phyloP scores from a whole-genome alignment of 1,284 basidiomycete genomes.

The Marasmius fiardii region DNA sequence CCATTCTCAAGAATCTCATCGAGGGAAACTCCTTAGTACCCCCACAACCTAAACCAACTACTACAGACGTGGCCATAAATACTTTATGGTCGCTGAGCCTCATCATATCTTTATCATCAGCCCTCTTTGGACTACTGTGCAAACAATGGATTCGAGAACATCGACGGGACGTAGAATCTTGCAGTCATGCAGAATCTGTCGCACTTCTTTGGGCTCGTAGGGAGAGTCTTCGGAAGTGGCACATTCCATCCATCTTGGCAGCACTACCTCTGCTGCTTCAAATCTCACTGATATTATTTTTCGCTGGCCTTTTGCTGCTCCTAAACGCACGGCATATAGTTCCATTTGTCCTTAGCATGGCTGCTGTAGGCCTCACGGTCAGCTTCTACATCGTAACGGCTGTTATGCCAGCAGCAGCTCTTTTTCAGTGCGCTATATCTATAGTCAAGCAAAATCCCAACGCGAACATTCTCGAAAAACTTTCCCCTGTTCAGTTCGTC shows the following conservation, averaged over 20 bases:
- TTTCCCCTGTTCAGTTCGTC: not conserved
- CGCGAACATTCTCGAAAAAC: not conserved
- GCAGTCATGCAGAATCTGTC: not conserved
- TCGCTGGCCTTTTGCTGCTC: not conserved
- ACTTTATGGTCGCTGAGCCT: not conserved
- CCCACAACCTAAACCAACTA: not conserved
- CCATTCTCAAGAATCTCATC: not conserved
- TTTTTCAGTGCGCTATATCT: not conserved
- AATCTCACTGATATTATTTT: not conserved
- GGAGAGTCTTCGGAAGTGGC: not conserved
- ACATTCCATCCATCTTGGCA: not conserved
- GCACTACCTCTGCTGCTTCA: not conserved
- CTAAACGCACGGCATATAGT: not conserved
- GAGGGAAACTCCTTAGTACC: not conserved
- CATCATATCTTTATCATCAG: not conserved
- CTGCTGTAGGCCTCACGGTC: not conserved
- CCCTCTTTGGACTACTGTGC: not conserved
- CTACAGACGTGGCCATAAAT: not conserved
- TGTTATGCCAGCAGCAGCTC: not conserved
- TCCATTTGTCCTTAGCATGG: not conserved
- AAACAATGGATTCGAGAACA: not conserved
- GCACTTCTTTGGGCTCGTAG: not conserved
- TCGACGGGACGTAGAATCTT: not conserved
- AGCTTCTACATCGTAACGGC: not conserved
- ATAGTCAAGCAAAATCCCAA: not conserved